These are phyloP conservation scores for Cladosporium sp. DNA, from an alignment of 2,329 filamentous ascomycete genomes.

Conservation along the genomic window DNA sequence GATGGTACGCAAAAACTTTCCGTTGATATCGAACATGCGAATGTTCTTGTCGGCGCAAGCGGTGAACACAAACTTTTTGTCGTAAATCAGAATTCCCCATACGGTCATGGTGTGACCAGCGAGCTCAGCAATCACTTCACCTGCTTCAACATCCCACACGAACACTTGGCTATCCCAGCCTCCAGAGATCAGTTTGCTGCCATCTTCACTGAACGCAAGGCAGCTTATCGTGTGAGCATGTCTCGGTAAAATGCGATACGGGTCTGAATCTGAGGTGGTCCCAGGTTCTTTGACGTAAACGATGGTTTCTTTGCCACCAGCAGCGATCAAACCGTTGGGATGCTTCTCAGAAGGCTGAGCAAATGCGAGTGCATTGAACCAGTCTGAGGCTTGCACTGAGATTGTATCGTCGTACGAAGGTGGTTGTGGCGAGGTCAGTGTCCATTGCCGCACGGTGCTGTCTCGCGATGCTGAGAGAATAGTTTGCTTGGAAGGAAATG, in stretches of 20 bases:
- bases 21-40: constrained; percentile 68
- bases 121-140: constrained; percentile 71
- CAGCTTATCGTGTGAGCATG: constrained; percentile 86
- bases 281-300: constrained; percentile 80
- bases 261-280: constrained; percentile 65
- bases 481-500: constrained; percentile 67
- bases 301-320: constrained; percentile 85
- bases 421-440: constrained; percentile 60
- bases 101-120: constrained; percentile 76
- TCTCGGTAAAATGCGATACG: constrained; percentile 79
- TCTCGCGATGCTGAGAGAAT: constrained; percentile 88
- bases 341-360: constrained; percentile 64
- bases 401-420: constrained; percentile 74
- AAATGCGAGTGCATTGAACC: constrained; percentile 81
- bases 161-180: constrained; percentile 90
- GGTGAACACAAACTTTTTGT: constrained; percentile 76
- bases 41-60: constrained; percentile 82
- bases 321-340: constrained; percentile 76
- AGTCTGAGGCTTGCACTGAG: constrained; percentile 73
- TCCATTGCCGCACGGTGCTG: constrained; percentile 85
- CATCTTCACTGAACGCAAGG: constrained; percentile 70
- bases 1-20: constrained; percentile 61
- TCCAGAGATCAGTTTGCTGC: constrained; percentile 76
- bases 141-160: constrained; percentile 80
- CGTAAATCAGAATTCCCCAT: constrained; percentile 85